These are phyloP conservation scores for Rhizophlyctis rosea DNA, from an alignment of 192 early-diverging fungal genomes.

Conservation along the genomic window DNA sequence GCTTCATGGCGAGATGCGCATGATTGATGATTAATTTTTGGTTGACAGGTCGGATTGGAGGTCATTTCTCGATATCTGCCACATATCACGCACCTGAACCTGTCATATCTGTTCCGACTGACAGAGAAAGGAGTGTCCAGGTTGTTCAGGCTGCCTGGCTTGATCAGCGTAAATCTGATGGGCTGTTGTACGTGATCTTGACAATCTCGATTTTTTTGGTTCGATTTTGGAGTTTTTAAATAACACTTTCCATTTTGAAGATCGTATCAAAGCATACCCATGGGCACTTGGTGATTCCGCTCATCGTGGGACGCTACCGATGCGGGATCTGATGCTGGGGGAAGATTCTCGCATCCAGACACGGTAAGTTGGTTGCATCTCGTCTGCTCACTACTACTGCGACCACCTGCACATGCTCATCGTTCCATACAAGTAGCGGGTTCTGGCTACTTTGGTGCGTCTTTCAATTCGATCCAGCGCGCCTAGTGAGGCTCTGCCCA, in stretches of 20 bases:
- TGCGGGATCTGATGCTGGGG: conserved; percentile 39
- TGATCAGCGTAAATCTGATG: conserved; percentile 38
- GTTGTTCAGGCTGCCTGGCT: conserved; percentile 32
- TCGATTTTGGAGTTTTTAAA: neutral
- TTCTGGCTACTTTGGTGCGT: conserved; percentile 54
- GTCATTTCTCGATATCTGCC: conserved; percentile 32
- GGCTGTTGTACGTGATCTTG: conserved; percentile 40
- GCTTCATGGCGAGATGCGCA: neutral
- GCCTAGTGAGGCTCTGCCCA: conserved; percentile 34
- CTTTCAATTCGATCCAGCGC: conserved; percentile 38
- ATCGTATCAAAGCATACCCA: conserved; percentile 46
- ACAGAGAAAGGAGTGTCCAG: conserved; percentile 39
- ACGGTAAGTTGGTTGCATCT: too few species aligned
- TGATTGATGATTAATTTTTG: neutral
- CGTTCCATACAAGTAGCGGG: too few species aligned
- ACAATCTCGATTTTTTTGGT: neutral
- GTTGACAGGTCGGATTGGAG: conserved; percentile 29
- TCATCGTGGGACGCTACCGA: conserved; percentile 17
- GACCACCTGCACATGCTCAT: too few species aligned
- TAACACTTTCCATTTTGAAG: conserved; percentile 18
- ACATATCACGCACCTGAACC: conserved; percentile 39
- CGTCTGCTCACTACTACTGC: too few species aligned
- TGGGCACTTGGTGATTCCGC: conserved; percentile 36
- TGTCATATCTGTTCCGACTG: conserved; percentile 44
- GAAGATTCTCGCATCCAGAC: conserved; percentile 52